phyloP scores from a whole-genome alignment of 1,284 basidiomycete species.

The Ganoderma boninense region DNA sequence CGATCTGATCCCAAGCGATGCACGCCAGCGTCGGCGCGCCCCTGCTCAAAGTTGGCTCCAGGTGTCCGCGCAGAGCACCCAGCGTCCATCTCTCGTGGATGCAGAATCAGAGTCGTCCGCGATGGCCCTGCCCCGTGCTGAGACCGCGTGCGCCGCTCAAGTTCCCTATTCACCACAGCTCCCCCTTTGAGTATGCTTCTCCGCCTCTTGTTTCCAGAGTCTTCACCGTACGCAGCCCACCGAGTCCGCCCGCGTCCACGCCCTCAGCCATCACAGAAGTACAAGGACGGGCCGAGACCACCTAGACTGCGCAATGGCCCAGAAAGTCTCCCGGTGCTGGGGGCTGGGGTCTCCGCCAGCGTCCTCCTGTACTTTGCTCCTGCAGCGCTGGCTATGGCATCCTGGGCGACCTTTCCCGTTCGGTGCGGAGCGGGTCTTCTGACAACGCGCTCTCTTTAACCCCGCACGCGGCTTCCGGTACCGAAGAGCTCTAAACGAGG shows the following conservation, averaged over 20 bases:
- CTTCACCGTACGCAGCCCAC: not conserved
- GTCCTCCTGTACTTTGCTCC: not conserved
- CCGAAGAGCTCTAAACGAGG: constrained; percentile 5
- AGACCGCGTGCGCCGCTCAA: constrained; percentile 11
- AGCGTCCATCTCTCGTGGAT: constrained; percentile 3
- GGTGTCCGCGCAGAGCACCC: not conserved
- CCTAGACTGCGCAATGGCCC: not conserved
- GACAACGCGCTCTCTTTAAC: not conserved
- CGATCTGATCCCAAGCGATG: constrained; percentile 6
- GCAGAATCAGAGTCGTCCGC: not conserved
- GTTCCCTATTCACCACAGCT: not conserved
- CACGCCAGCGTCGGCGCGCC: constrained; percentile 1
- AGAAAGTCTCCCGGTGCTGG: not conserved
- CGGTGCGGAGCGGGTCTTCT: not conserved
- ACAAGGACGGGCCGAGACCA: constrained; percentile 1
- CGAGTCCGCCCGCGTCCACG: not conserved
- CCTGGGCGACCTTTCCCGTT: not conserved
- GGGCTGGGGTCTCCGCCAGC: not conserved
- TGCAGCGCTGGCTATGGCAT: not conserved
- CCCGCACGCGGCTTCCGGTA: constrained; percentile 7
- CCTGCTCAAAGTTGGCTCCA: not conserved
- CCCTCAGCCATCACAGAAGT: not conserved
- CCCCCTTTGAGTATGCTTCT: not conserved
- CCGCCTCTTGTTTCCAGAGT: not conserved
- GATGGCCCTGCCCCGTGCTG: constrained; percentile 19